Evolutionary conservation across 257 asterid genomes (phyloP), one percentile per base, ranked within the genome.

Genomic region (Coffea canephora): DNA sequence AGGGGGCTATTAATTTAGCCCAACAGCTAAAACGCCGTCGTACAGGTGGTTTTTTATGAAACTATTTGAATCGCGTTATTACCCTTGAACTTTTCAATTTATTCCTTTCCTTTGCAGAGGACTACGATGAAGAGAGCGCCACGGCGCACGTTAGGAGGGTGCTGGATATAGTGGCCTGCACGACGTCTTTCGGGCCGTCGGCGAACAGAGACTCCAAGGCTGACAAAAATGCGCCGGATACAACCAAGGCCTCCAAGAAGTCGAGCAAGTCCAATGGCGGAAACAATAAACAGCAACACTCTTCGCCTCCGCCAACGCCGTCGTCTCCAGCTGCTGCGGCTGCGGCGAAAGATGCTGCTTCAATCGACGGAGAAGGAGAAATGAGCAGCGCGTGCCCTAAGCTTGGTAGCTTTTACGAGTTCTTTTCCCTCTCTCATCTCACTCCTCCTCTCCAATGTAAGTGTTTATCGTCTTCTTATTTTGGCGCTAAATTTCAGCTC

Each of bases 391-490:
- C 97, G 75, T 90, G 91, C 52, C 98, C 97, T 66, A 92, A 90
- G 87, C 83, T 95, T 62, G 97, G 97, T 71, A 91, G 92, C 91
- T 95, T 95, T 87, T 95, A 95, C 84, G 97, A 95, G 85, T 95
- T 95, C 89, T 95, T 95, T 72, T 95, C 99, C n/a, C 97, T 95
- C 62, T 92, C 97, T 66, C 97, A 95, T 88, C 97, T 93, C 87
- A 91, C 94, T 74, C 97, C 99, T 74, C 99, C 99, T 76, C 86
- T 95, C 79, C 99, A 95, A 79, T 90, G 99, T 95, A 89, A 80
- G 85, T 72, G 73, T 59, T 74, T 23, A 77, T 31, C 55, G 52
- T 67, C 65, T 69, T 34, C 76, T 61, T n/a, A 78, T 50, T 61
- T 54, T 68, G 74, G 43, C 21, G 66, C n/a, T 67, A 43, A 39